phyloP scores from a whole-genome alignment of 2,329 filamentous ascomycete species.

The Penicillium expansum region DNA sequence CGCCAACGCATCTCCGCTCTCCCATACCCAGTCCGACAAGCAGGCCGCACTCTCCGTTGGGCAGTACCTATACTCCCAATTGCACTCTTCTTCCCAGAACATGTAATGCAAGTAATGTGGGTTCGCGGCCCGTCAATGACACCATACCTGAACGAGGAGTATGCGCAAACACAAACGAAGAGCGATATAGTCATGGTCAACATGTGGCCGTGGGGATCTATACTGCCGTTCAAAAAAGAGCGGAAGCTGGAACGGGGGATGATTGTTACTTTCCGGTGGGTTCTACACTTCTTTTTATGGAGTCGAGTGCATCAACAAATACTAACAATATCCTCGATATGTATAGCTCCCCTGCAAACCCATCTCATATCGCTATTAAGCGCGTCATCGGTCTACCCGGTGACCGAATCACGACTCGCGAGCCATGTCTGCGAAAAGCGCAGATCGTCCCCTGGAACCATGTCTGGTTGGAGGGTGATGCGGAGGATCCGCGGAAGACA shows the following conservation, averaged over 20 bases:
- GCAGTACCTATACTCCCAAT: conserved; percentile 39
- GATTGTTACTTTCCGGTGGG: conserved; percentile 63
- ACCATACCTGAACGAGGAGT: conserved; percentile 69
- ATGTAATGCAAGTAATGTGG: conserved; percentile 43
- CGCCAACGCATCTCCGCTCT: conserved; percentile 29
- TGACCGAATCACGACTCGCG: conserved; percentile 67
- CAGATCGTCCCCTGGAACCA: conserved; percentile 73
- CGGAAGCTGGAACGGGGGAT: conserved; percentile 65
- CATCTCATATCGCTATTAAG: conserved; percentile 72
- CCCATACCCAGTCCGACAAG: conserved; percentile 27
- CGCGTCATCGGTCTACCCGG: conserved; percentile 77
- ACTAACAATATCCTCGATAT: not conserved
- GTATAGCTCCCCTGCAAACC: conserved; percentile 65
- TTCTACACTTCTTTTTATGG: not conserved
- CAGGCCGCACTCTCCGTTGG: conserved; percentile 28
- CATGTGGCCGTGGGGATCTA: conserved; percentile 49
- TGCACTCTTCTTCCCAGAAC: conserved; percentile 39
- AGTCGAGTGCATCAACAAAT: not conserved
- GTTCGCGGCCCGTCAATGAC: conserved; percentile 65
- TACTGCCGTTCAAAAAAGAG: conserved; percentile 50
- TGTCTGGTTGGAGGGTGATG: conserved; percentile 94
- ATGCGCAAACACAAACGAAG: conserved; percentile 44
- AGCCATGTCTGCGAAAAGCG: conserved; percentile 55
- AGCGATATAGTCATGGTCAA: conserved; percentile 46
- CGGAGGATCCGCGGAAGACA: conserved; percentile 60